Base-by-base conservation (phyloP, 805 yeast genomes). In the Yarrowia bubula region DNA sequence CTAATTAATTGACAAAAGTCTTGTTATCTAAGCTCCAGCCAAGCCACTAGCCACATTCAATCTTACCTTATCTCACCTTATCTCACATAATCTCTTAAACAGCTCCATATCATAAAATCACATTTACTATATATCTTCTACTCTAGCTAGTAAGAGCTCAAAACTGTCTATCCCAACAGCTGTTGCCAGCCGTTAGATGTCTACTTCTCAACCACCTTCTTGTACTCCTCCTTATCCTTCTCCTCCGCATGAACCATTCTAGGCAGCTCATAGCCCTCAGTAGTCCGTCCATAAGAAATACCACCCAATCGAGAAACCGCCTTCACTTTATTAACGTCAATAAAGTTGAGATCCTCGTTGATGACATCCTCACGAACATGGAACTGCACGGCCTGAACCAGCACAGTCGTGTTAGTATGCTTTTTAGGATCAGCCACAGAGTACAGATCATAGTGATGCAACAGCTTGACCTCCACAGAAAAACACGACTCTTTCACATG, bases 401-500 rank as follows among this genome's bases (percentile, higher is more conserved):
- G 75, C 13, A 75, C 70, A 17, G 80, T 68, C 0, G 77, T 75
- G 3, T 84, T 83, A 1, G 81, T 74, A 22, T 46, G 57, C 8
- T 48, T 46, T 1, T 68, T 64, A 1, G 81, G 79, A 55, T 77
- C 77, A 7, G 50, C 53, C 64, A 76, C 78, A 4, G 86, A 79
- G 17, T 67, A 73, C 80, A 82, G 81, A 11, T 80, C 79, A 68
- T 82, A 83, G 4, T 71, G 66, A 46, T 76, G 75, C 15, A 83
- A 66, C 43, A 84, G 73, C 70, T 81, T 84, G 35, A 81, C 83
- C 71, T 86, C 90, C 13, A 86, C 69, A 8, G 85, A 80, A 69
- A 86, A 84, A 5, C 85, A 87, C 51, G 85, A 79, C 67, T 86
- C 89, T 0, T 84, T 85, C 5, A 86, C 89, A 69, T 81, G 84